These are phyloP conservation scores for Gillenia trifoliata DNA, from an alignment of 306 rosid genomes.

Conservation along the genomic window DNA sequence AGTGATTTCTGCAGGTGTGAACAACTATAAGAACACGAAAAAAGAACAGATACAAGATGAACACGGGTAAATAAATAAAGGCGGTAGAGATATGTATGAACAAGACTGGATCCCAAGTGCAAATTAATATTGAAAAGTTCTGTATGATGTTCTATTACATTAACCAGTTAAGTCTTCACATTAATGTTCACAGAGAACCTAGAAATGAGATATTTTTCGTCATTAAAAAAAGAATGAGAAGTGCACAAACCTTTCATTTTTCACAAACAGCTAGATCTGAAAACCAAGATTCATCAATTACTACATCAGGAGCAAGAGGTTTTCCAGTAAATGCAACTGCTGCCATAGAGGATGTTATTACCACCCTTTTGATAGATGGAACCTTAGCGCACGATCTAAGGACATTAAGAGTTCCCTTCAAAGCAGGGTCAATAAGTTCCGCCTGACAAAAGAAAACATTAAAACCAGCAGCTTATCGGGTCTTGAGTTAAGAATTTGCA, in stretches of 20 bases:
- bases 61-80: no score
- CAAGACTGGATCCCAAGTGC: neutral
- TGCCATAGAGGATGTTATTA: constrained; percentile 21
- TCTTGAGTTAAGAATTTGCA: neutral
- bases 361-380: constrained; percentile 17
- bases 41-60: neutral
- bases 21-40: neutral
- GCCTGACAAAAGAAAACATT: neutral
- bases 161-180: neutral
- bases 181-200: neutral
- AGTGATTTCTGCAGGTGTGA: neutral
- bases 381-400: constrained; percentile 19
- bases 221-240: neutral
- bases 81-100: neutral
- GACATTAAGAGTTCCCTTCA: constrained; percentile 27
- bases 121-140: neutral
- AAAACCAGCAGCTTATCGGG: neutral
- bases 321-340: constrained; percentile 6
- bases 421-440: constrained; percentile 19
- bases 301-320: constrained; percentile 12
- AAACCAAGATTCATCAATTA: constrained; percentile 13
- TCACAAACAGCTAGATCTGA: constrained; percentile 6
- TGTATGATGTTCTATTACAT: neutral
- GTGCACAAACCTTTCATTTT: neutral
- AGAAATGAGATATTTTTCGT: neutral